A percentile compares a stretch with the other conserved stretches of the same genome.
Evolutionary conservation across 2,329 filamentous ascomycete genomes (phyloP).

Genomic region (Lachnellula suecica): DNA sequence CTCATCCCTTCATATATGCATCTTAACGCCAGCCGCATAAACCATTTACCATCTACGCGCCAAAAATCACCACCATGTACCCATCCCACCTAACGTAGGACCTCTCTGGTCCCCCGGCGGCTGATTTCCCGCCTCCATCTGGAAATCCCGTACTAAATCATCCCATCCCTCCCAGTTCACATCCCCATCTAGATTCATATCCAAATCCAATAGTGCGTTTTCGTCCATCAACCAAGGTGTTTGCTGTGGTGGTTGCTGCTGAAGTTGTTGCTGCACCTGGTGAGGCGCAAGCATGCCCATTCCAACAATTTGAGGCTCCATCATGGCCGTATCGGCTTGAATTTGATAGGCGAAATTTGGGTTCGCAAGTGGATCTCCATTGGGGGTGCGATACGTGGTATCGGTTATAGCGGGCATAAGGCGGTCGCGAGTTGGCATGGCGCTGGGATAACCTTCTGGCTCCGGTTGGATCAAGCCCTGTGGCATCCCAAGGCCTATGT

Average conservation of each 20-base stretch:
- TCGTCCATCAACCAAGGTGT: slow-evolving; percentile 28
- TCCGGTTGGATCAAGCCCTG: neutral
- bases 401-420: slow-evolving; percentile 1
- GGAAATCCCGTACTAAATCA: slow-evolving; percentile 34
- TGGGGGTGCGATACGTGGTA: neutral
- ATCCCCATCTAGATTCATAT: slow-evolving; percentile 30
- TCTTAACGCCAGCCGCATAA: too few relatives aligned
- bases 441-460: neutral
- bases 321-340: slow-evolving; percentile 6
- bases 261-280: slow-evolving; percentile 22
- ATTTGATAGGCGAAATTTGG: neutral
- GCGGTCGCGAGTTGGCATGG: slow-evolving; percentile 2
- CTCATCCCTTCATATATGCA: too few relatives aligned
- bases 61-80: slow-evolving; percentile 28
- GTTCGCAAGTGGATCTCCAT: neutral
- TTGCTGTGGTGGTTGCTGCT: slow-evolving; percentile 11
- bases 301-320: slow-evolving; percentile 21
- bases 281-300: slow-evolving; percentile 25
- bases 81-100: slow-evolving; percentile 24
- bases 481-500: slow-evolving; percentile 8
- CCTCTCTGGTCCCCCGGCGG: slow-evolving; percentile 14
- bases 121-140: slow-evolving; percentile 22
- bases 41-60: neutral
- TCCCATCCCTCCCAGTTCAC: slow-evolving; percentile 36
- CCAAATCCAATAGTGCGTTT: slow-evolving; percentile 24